Evolutionary conservation across 345 rosid genomes (phyloP).

Genomic region (Eucalyptus decipiens): DNA sequence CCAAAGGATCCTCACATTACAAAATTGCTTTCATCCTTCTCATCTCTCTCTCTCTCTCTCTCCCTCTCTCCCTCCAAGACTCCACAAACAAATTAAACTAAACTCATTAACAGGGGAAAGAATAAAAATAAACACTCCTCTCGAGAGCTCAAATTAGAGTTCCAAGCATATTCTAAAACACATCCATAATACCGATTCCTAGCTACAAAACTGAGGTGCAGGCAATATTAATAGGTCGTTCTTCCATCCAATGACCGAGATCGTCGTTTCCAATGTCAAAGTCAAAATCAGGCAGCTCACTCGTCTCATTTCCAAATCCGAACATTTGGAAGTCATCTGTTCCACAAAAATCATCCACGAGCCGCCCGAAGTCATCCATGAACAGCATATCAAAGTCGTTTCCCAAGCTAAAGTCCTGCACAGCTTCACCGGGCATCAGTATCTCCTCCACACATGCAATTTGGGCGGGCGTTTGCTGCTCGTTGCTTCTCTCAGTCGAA

Average conservation of each 20-base stretch:
- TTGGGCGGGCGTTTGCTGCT: constrained; percentile 21
- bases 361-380: constrained; percentile 33
- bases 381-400: constrained; percentile 29
- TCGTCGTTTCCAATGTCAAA: constrained; percentile 38
- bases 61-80: not conserved
- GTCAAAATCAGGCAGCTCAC: constrained; percentile 71
- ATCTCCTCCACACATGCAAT: constrained; percentile 17
- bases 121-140: not conserved
- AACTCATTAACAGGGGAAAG: not conserved
- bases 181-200: not conserved
- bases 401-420: constrained; percentile 30
- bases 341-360: constrained; percentile 40
- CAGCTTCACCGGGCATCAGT: constrained; percentile 11
- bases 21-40: not conserved
- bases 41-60: not conserved
- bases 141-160: not conserved
- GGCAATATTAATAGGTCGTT: constrained; percentile 20
- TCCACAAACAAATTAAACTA: not conserved
- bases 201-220: constrained; percentile 91
- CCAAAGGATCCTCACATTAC: constrained; percentile 12
- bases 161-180: not conserved
- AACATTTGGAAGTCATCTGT: constrained; percentile 39
- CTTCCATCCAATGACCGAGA: constrained; percentile 7
- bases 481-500: not conserved
- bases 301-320: constrained; percentile 40